Base-by-base conservation (phyloP, 176 grass and related monocot species). In the Oropetium thomaeum region DNA sequence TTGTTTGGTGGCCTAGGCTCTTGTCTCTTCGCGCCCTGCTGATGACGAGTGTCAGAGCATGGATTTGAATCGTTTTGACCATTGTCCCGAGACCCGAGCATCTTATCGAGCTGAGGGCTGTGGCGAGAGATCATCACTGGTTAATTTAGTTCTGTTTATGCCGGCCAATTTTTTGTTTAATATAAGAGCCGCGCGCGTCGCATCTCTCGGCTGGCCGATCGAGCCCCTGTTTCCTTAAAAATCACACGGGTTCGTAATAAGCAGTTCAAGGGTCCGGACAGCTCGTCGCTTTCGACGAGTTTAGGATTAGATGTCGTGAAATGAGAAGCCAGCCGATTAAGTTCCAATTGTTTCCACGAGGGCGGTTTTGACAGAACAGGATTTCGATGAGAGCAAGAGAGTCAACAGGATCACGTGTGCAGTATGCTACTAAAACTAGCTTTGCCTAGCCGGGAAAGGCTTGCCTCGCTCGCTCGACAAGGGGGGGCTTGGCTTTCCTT, bases 141-240 rank as follows among this genome's bases (percentile, higher is more conserved):
- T 38, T 69, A 32, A 15, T 33, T n/a, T n/a, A n/a, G n/a, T n/a
- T 5, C 20, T 25, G 13, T 27, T 16, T 15, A 7, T 48, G 80
- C 62, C 86, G 80, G 80, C 75, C 75, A 23, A 16, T 83, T 79
- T 75, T 75, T 88, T 82, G n/a, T n/a, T n/a, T n/a, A n/a, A n/a
- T n/a, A n/a, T n/a, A 83, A 73, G 14, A 10, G 55, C 31, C 72
- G 35, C 59, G 5, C 72, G 35, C 59, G 5, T 82, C 73, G 49
- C 41, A 31, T 62, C 54, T 19, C 13, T 16, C 34, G 70, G 62
- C 70, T 40, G 57, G 73, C 73, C 73, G 49, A n/a, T 8, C 49
- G 57, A 8, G 73, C 28, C 28, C 4, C 19, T 34, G 25, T 58
- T 65, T 84, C 72, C 29, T 55, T 55, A 55, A 26, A 55, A 23